Evolutionary conservation across 208 protist species (phyloP).

Genomic region (Acanthamoeba sp.): DNA sequence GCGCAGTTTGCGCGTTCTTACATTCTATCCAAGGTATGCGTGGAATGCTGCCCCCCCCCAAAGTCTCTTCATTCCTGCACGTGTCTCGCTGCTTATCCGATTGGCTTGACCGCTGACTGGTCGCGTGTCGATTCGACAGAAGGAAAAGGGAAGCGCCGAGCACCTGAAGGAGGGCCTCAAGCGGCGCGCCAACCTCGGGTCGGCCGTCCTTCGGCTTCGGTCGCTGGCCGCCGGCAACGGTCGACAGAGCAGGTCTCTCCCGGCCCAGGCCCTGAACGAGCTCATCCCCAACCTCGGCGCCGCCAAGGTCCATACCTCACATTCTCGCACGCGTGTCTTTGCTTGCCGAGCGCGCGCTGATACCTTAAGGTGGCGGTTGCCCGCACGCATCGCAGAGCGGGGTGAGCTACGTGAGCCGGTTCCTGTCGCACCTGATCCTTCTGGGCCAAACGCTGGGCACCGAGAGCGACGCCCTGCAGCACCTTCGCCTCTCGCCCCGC

Average conservation of each 20-base stretch:
- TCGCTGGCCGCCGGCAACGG: background rate
- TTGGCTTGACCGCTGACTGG: no score
- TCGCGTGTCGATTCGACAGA: background rate
- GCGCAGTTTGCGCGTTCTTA: background rate
- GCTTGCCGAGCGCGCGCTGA: background rate
- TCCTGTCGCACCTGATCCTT: slow-evolving; percentile 20
- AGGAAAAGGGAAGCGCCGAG: background rate
- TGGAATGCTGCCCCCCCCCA: background rate
- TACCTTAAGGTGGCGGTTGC: no score
- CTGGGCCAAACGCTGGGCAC: slow-evolving; percentile 1
- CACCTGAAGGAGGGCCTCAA: slow-evolving; percentile 7
- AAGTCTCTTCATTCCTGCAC: no score
- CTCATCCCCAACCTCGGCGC: background rate
- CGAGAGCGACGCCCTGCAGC: slow-evolving; percentile 34
- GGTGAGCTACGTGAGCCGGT: slow-evolving; percentile 17
- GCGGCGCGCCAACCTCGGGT: background rate
- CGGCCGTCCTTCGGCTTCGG: background rate
- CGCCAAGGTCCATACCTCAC: background rate
- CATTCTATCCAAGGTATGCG: slow-evolving; percentile 1
- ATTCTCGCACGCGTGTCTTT: no score
- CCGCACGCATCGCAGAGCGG: background rate
- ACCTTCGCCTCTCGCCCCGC: background rate
- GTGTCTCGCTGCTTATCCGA: no score
- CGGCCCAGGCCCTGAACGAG: background rate
- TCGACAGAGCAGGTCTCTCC: background rate